Base-by-base conservation (phyloP, 345 rosid species). In the Pistacia vera region DNA sequence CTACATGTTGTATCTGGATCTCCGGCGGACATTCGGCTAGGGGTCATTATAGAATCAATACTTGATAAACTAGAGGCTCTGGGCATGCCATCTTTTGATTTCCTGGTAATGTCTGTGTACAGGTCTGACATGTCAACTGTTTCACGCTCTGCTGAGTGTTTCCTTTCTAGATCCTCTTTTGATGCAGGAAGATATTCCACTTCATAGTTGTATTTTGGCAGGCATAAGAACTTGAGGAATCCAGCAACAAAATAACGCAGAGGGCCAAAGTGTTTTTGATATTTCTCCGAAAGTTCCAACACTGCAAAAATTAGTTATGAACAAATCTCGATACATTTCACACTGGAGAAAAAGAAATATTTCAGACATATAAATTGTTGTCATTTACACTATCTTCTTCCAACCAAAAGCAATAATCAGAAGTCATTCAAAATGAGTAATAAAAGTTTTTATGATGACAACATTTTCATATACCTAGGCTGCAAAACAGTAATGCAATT, bases 181-280 rank as follows among this genome's bases (percentile, higher is more conserved):
- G 79, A 77, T 72, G 91, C 99, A 22, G 95, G 97, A 75, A 96
- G 91, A 85, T 93, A 96, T 85, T 96, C 98, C 85, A 96, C 90
- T 83, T 96, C 99, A 63, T 81, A 93, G 89, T 72, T 92, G 85
- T 96, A 96, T 80, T 87, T 96, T n/a, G 99, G 99, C 86, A 96
- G 82, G 87, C 99, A 96, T 61, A 96, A 82, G 80, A 92, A 96
- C 86, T 93, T 96, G 77, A 93, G 90, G 80, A 96, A 89, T 60
- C 99, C 99, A 82, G 99, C 98, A 82, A 96, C 94, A 76, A 96
- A 86, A 75, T 96, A 96, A 64, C 98, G 98, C 85, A 96, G 78
- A 12, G 99, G 97, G 85, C 99, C 99, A 85, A 89, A 96, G 54
- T 90, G 93, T 84, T 88, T 96, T 84, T 92, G 98, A 81, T 90